phyloP scores from a whole-genome alignment of 2,329 filamentous ascomycete species.

The Trichothecium roseum region DNA sequence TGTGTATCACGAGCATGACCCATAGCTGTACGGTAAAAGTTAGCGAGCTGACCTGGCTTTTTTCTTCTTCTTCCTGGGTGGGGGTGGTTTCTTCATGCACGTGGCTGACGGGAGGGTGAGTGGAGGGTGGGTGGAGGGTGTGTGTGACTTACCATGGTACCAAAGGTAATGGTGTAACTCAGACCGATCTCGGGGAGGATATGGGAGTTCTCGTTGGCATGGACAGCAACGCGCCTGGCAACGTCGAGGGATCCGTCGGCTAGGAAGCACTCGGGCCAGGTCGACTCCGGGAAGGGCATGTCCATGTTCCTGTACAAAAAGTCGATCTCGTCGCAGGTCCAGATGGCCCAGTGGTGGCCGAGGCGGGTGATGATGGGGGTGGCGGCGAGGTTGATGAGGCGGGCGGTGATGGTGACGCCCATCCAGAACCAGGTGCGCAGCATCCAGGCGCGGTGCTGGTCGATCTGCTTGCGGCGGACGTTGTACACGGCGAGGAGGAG shows the following conservation, averaged over 20 bases:
- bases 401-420: slow-evolving; percentile 7
- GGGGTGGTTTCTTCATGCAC: not conserved
- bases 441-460: slow-evolving; percentile 52
- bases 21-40: not conserved
- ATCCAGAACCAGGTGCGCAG: slow-evolving; percentile 37
- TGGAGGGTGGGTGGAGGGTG: too few species aligned
- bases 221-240: not conserved
- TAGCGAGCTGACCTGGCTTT: not conserved
- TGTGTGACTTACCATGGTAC: slow-evolving; percentile 1
- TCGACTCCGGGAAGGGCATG: not conserved
- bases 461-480: slow-evolving; percentile 46
- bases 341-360: not conserved
- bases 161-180: slow-evolving; percentile 1
- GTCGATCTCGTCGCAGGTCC: slow-evolving; percentile 3
- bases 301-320: slow-evolving; percentile 1
- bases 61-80: slow-evolving; percentile 1
- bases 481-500: slow-evolving; percentile 38
- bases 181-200: slow-evolving; percentile 1
- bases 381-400: slow-evolving; percentile 1
- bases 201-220: not conserved
- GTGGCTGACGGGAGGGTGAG: too few species aligned
- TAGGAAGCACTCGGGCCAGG: not conserved
- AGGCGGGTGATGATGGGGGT: slow-evolving; percentile 1
- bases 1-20: not conserved
- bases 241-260: not conserved